Percentiles rank a stretch among this genome's conserved stretches.
These are phyloP conservation scores for Verticillium zaregamsianum DNA, from an alignment of 2,329 filamentous ascomycete genomes.

Conservation along the genomic window DNA sequence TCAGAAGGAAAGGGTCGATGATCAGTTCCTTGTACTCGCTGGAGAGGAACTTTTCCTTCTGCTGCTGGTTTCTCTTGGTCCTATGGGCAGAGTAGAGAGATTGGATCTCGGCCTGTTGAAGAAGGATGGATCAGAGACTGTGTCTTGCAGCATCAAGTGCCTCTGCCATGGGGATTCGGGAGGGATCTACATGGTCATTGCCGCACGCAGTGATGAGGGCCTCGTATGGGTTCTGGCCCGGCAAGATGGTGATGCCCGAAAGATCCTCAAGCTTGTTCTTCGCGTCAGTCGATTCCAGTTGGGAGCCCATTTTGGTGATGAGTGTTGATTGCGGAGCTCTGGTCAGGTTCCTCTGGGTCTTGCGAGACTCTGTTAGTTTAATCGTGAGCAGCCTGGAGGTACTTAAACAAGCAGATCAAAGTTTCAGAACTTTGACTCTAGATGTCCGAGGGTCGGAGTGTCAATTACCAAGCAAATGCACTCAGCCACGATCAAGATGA, in stretches of 20 bases:
- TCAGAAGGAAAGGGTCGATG: constrained; percentile 71
- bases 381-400: not conserved
- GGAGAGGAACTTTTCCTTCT: constrained; percentile 69
- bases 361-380: not conserved
- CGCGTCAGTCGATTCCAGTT: constrained; percentile 34
- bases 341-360: not conserved
- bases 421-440: not conserved
- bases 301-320: constrained; percentile 24
- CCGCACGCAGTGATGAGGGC: constrained; percentile 65
- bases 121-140: not conserved
- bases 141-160: not conserved
- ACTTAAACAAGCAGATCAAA: not conserved
- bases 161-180: not conserved
- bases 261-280: constrained; percentile 51
- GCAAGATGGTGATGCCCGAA: constrained; percentile 43
- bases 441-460: not conserved
- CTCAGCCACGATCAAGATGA: not conserved
- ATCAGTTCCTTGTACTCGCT: constrained; percentile 64
- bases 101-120: constrained; percentile 63
- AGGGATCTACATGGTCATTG: constrained; percentile 56
- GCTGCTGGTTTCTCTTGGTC: constrained; percentile 68
- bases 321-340: not conserved
- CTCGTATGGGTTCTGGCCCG: constrained; percentile 70
- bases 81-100: constrained; percentile 71
- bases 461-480: not conserved